These are phyloP conservation scores for Ophidiomyces ophidiicola DNA, from an alignment of 2,329 filamentous ascomycete species.

Conservation along the genomic window DNA sequence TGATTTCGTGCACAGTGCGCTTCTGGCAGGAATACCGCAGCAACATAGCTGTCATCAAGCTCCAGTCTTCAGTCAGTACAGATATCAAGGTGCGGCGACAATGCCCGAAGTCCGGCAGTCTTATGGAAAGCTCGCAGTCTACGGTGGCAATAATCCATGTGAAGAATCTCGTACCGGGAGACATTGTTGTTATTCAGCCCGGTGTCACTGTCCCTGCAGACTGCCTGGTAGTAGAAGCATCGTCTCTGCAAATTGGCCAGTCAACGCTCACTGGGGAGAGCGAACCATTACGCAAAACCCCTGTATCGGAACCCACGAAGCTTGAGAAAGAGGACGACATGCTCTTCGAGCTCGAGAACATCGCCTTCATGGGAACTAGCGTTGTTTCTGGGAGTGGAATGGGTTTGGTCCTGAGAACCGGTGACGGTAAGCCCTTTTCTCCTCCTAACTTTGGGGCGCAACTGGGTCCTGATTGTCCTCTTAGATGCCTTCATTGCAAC, in stretches of 20 bases:
- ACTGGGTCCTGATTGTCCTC: not conserved
- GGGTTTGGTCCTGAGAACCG: conserved; percentile 2
- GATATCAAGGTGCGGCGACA: conserved; percentile 1
- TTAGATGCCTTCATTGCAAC: conserved; percentile 3
- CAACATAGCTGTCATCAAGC: conserved; percentile 3
- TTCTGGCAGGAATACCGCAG: conserved; percentile 5
- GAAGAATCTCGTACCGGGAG: not conserved
- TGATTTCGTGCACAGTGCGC: not conserved
- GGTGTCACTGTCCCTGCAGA: conserved; percentile 2
- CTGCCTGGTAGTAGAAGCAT: not conserved
- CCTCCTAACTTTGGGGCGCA: too few species aligned
- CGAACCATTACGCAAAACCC: not conserved
- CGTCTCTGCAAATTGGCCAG: conserved; percentile 2
- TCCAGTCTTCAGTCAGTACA: conserved; percentile 2
- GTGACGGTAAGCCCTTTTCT: not conserved
- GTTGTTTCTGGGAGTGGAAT: conserved; percentile 1
- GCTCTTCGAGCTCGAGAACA: conserved; percentile 4
- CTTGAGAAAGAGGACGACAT: not conserved
- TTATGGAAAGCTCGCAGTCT: not conserved
- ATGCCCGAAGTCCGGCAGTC: not conserved
- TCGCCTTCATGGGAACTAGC: conserved; percentile 4
- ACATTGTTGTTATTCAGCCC: not conserved
- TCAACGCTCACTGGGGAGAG: conserved; percentile 2
- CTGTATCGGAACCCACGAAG: not conserved
- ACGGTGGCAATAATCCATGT: not conserved